These are phyloP conservation scores for Phytophthora megakarya DNA, from an alignment of 352 stramenopile species.

Conservation along the genomic window DNA sequence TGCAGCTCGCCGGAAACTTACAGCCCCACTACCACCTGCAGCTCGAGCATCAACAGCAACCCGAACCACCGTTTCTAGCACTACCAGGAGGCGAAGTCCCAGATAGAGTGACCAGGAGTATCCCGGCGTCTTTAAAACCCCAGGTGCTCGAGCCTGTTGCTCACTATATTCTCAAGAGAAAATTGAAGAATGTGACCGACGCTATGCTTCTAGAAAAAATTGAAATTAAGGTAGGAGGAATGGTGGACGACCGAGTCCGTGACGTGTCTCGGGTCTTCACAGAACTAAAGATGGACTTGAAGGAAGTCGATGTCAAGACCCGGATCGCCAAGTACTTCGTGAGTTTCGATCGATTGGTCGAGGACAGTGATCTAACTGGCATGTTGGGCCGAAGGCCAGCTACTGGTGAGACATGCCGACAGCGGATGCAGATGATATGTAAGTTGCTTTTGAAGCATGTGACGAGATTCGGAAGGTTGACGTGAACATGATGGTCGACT, in stretches of 20 bases:
- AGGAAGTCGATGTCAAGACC: no score
- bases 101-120: neutral
- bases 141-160: neutral
- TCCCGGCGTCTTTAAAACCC: neutral
- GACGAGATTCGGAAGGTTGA: slow-evolving; percentile 5
- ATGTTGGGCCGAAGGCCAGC: neutral
- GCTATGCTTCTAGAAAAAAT: no score
- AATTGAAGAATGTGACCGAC: no score
- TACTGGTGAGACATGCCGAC: neutral
- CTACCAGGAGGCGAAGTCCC: neutral
- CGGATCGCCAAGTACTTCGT: neutral
- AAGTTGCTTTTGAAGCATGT: neutral
- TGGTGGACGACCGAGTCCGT: no score
- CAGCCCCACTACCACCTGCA: no score
- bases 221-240: no score
- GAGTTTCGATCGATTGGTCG: neutral
- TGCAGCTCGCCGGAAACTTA: no score
- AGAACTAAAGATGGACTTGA: no score
- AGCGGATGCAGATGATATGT: neutral
- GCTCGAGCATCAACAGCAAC: no score
- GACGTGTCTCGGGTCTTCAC: no score
- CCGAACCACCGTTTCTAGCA: no score
- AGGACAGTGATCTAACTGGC: neutral
- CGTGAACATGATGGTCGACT: slow-evolving; percentile 4
- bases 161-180: no score